These are phyloP conservation scores for Hansfordia pulvinata DNA, from an alignment of 2,329 filamentous ascomycete species.

Conservation along the genomic window DNA sequence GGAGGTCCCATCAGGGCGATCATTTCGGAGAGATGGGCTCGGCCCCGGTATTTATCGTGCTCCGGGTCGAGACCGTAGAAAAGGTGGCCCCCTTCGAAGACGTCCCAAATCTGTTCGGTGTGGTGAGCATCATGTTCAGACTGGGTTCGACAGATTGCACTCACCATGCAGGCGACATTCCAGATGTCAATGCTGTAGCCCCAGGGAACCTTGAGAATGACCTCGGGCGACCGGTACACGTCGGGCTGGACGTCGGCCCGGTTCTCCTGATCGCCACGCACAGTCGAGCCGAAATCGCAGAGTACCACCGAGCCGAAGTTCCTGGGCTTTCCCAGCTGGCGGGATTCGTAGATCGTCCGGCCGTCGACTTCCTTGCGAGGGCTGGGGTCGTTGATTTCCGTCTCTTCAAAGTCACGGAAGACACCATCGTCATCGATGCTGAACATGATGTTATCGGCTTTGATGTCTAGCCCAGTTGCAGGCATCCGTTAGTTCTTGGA, in stretches of 20 bases:
- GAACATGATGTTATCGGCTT: slow-evolving; percentile 32
- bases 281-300: slow-evolving; percentile 35
- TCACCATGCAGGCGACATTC: slow-evolving; percentile 36
- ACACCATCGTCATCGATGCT: slow-evolving; percentile 23
- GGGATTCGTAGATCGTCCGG: slow-evolving; percentile 27
- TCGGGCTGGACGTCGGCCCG: slow-evolving; percentile 22
- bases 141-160: slow-evolving; percentile 6
- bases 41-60: slow-evolving; percentile 22
- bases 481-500: not conserved
- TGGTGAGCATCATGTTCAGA: slow-evolving; percentile 3
- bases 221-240: slow-evolving; percentile 27
- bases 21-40: slow-evolving; percentile 34
- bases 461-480: slow-evolving; percentile 21
- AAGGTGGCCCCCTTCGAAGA: slow-evolving; percentile 29
- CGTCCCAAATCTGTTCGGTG: slow-evolving; percentile 28
- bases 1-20: slow-evolving; percentile 28
- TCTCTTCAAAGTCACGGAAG: slow-evolving; percentile 23
- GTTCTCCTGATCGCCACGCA: slow-evolving; percentile 20
- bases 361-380: slow-evolving; percentile 26
- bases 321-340: slow-evolving; percentile 19
- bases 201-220: slow-evolving; percentile 32
- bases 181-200: slow-evolving; percentile 34
- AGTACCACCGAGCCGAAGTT: slow-evolving; percentile 21
- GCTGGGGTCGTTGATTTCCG: slow-evolving; percentile 22
- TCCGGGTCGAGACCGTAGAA: slow-evolving; percentile 27